Percentiles rank a stretch among this genome's conserved stretches.
phyloP scores from a whole-genome alignment of 805 yeast genomes.

The Dipodascus geniculatus region DNA sequence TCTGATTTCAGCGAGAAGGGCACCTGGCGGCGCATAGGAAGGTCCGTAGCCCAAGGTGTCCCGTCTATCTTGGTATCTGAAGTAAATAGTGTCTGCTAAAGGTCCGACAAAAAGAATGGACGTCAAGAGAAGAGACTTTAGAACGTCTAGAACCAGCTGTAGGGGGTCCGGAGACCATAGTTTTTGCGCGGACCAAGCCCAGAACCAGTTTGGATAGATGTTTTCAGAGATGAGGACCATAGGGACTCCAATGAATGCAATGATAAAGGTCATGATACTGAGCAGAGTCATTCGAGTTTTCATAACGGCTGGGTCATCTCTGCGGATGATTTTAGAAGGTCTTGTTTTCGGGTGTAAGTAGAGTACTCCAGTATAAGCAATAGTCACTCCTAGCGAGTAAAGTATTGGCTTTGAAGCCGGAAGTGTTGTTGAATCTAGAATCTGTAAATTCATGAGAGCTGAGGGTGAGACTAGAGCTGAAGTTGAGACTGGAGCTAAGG shows the following conservation, averaged over 20 bases:
- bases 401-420: not conserved
- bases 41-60: not conserved
- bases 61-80: constrained; percentile 14
- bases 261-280: constrained; percentile 26
- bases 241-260: constrained; percentile 18
- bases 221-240: constrained; percentile 4
- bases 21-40: not conserved
- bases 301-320: constrained; percentile 17
- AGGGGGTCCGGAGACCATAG: constrained; percentile 3
- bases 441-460: not conserved
- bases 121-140: constrained; percentile 23
- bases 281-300: constrained; percentile 20
- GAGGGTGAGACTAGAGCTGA: too few species aligned
- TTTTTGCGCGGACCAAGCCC: constrained; percentile 1
- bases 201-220: not conserved
- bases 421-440: not conserved
- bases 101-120: constrained; percentile 39
- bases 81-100: constrained; percentile 26
- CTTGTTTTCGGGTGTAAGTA: constrained; percentile 14
- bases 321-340: constrained; percentile 12
- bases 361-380: constrained; percentile 16
- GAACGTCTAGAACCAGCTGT: constrained; percentile 11
- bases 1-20: constrained; percentile 2
- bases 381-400: constrained; percentile 8
- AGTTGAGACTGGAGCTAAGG: too few species aligned